A percentile compares a stretch with the other conserved stretches of the same genome.
phyloP scores from a whole-genome alignment of 192 early-diverging fungal species.

The Coemansia pectinata region DNA sequence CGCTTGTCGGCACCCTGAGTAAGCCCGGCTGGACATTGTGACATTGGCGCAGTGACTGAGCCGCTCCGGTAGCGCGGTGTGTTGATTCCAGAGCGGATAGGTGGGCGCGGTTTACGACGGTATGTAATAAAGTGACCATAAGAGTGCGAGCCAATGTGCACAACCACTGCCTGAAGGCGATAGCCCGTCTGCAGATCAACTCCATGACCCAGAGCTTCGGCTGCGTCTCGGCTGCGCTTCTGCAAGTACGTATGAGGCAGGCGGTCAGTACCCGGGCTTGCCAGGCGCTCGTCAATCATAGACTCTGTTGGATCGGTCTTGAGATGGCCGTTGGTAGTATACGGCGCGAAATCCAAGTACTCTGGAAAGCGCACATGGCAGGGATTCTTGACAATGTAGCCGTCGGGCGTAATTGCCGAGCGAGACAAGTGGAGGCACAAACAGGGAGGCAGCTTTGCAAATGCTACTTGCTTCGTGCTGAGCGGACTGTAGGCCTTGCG shows the following conservation, averaged over 20 bases:
- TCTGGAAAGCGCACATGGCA: constrained; percentile 81
- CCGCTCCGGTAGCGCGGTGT: constrained; percentile 47
- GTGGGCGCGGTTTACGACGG: constrained; percentile 57
- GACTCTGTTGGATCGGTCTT: constrained; percentile 59
- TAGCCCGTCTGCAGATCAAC: constrained; percentile 57
- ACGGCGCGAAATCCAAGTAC: constrained; percentile 72
- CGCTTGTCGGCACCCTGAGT: constrained; percentile 22
- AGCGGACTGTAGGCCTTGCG: constrained; percentile 49
- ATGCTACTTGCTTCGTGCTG: constrained; percentile 74
- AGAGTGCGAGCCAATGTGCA: constrained; percentile 89
- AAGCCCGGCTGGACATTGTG: background rate
- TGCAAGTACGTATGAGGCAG: constrained; percentile 4
- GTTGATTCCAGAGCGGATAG: constrained; percentile 47
- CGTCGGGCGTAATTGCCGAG: constrained; percentile 70
- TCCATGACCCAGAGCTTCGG: constrained; percentile 33
- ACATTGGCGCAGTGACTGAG: constrained; percentile 9
- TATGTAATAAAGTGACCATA: constrained; percentile 95
- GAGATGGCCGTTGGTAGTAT: constrained; percentile 63
- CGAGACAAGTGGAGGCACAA: constrained; percentile 86
- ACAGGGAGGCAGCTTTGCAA: constrained; percentile 74
- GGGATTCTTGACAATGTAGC: constrained; percentile 77
- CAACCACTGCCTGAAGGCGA: constrained; percentile 81
- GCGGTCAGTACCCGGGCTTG: background rate
- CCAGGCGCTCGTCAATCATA: constrained; percentile 42
- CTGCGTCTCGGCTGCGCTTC: constrained; percentile 34